Evolutionary conservation across 208 protist genomes (phyloP), one percentile per base, ranked within the genome.

Genomic region (Trypanosoma scelopori): DNA sequence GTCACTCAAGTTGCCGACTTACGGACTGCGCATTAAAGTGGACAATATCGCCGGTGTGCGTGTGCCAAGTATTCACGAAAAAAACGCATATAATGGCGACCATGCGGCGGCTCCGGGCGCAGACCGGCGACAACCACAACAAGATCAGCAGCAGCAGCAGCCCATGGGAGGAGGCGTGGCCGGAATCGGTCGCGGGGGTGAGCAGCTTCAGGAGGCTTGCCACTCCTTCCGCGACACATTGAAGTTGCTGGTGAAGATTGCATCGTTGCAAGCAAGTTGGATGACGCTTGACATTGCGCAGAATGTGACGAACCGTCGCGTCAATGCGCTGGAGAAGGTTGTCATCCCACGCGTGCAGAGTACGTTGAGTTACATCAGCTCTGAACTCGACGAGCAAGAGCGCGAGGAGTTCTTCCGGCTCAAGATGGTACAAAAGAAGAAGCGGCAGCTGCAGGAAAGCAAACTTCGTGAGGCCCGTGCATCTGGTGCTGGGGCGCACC

Each of bases 241-340:
- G 20, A 84, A 91, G 39, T 66, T 94, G 2, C 81, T 99, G 15
- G 89, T 99, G 43, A 81, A 94, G 46, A 87, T 99, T 32, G 97
- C 98, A 0, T 99, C 97, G n/a, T 83, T 99, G 64, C 98, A 98
- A 78, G 97, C 97, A 16, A 92, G 97, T 71, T 99, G 98, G 88
- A 63, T 98, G 18, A 98, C 94, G 51, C 88, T 99, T 5, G 98
- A 99, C 69, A 86, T 94, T 27, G 98, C 98, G 20, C 98, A 99
- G 74, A 99, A 99, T 75, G 87, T 99, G 28, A 99, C 99, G 45
- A 99, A 99, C 76, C 94, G 99, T 27, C 94, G 99, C 74, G 99
- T 99, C 0, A 99, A 99, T 80, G 99, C 99, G 15, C 89, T 99
- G 43, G 98, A 99, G 73, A 97, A 97, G 71, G 98, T 99, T 1